Percentiles rank a stretch among this genome's conserved stretches.
Evolutionary conservation across 148 eudicot genomes (phyloP).

Genomic region (Camellia lanceoleosa): DNA sequence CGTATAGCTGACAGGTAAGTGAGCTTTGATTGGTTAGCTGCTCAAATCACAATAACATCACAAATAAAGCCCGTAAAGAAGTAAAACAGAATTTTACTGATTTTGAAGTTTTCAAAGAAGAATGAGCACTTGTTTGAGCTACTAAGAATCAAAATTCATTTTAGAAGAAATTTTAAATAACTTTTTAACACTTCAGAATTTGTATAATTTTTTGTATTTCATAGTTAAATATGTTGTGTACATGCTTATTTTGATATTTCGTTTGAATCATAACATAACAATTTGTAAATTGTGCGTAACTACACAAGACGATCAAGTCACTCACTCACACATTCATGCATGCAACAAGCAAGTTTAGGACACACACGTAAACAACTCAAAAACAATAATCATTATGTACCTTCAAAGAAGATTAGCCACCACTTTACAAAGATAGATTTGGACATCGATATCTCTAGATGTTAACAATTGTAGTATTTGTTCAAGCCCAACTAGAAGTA

Average conservation of each 20-base stretch:
- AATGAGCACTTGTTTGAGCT: background rate
- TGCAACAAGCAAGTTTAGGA: background rate
- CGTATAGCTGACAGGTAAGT: background rate
- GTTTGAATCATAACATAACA: background rate
- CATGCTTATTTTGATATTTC: too few relatives aligned
- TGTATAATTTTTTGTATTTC: background rate
- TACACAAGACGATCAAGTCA: background rate
- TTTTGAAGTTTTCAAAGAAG: background rate
- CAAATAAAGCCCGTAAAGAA: background rate
- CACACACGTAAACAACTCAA: background rate
- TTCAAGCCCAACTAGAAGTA: slow-evolving; percentile 73
- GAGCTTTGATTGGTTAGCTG: background rate
- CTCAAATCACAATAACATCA: background rate
- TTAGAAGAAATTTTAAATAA: background rate
- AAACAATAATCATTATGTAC: too few relatives aligned
- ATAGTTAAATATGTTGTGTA: too few relatives aligned
- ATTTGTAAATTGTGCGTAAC: background rate
- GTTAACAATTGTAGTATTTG: slow-evolving; percentile 67
- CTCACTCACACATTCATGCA: background rate
- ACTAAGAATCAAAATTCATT: background rate
- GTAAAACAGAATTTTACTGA: slow-evolving; percentile 4
- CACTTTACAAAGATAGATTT: slow-evolving; percentile 82
- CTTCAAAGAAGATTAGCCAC: slow-evolving; percentile 99
- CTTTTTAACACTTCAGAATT: background rate
- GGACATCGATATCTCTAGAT: slow-evolving; percentile 79